phyloP scores from a whole-genome alignment of 352 stramenopile genomes.

The Globisporangium cylindrosporum region DNA sequence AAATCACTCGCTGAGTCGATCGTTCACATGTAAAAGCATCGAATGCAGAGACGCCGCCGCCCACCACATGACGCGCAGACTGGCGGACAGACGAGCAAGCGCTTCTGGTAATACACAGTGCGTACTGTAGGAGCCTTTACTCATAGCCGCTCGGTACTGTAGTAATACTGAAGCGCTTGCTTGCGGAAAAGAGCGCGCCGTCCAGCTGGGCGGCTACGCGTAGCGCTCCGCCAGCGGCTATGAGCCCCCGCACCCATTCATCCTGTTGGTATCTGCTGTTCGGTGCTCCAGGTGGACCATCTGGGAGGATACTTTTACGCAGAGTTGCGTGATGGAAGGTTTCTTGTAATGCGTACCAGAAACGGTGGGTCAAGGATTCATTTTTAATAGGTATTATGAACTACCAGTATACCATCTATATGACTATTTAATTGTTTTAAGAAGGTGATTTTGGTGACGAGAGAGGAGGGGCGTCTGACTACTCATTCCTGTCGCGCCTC shows the following conservation, averaged over 20 bases:
- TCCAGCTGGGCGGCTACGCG: not conserved
- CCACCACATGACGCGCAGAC: slow-evolving; percentile 8
- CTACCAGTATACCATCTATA: not conserved
- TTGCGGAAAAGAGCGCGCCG: slow-evolving; percentile 2
- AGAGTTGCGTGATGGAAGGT: not conserved
- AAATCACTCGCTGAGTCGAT: not conserved
- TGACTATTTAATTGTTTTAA: not conserved
- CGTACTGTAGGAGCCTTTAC: slow-evolving; percentile 2
- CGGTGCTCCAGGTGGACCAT: slow-evolving; percentile 6
- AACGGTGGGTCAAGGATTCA: not conserved
- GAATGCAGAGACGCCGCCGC: slow-evolving; percentile 2
- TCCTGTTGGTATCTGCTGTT: not conserved
- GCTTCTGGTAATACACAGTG: not conserved
- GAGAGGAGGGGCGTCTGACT: slow-evolving; percentile 1
- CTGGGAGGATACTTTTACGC: slow-evolving; percentile 8
- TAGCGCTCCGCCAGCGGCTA: not conserved
- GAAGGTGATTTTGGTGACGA: not conserved
- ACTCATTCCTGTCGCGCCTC: slow-evolving; percentile 1
- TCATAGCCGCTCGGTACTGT: not conserved
- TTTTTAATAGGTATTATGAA: not conserved
- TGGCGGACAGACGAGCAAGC: slow-evolving; percentile 3
- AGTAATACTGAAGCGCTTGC: not conserved
- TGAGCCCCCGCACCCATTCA: slow-evolving; percentile 1
- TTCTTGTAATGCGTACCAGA: not conserved
- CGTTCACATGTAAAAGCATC: slow-evolving; percentile 4